Base-by-base conservation (phyloP, 2,329 filamentous ascomycete species). In the Talaromyces sp. region DNA sequence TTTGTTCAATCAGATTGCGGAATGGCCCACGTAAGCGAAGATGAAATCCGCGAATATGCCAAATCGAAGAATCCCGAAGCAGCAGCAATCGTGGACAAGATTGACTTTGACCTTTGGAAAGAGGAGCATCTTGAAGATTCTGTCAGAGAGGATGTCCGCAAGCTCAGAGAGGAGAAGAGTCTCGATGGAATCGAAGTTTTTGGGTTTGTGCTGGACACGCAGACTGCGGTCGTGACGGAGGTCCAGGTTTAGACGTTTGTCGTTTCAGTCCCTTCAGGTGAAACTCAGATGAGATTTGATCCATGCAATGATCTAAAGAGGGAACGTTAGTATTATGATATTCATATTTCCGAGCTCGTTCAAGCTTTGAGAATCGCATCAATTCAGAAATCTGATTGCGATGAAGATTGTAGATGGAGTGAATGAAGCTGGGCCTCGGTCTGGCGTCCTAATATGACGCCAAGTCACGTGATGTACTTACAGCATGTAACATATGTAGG, bases 171-270 rank as follows among this genome's bases (percentile, higher is more conserved):
- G n/a, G 43, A 61, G 27, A 61, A 61, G 45, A 51, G 25, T 25
- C 45, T 61, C 25, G 40, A 34, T 10, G 58, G 58, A 2, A 34
- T 61, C 25, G 58, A 61, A 15, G 45, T 61, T 10, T 51, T 47
- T 15, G 58, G 58, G 7, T 61, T 61, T 36, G 15, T 17, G 27
- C 29, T 61, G 10, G 58, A 61, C 40, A 61, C 58, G 10, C 58
- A 61, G 45, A 51, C 58, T 38, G 58, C 27, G n/a, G 45, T 49
- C n/a, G 58, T 61, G n/a, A 61, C 58, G 19, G 58, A 61, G 43
- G 43, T 61, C 5, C 8, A 47, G 27, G 43, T 61, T 51, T 61
- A 51, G 31, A 36, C 19, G 15, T 61, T 22, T 22, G 6, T 58
- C 11, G 22, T 56, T 22, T 47, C 7, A 29, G 19, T 53, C n/a